phyloP scores from a whole-genome alignment of 1,139 yeast species.

The Pichia inconspicua region DNA sequence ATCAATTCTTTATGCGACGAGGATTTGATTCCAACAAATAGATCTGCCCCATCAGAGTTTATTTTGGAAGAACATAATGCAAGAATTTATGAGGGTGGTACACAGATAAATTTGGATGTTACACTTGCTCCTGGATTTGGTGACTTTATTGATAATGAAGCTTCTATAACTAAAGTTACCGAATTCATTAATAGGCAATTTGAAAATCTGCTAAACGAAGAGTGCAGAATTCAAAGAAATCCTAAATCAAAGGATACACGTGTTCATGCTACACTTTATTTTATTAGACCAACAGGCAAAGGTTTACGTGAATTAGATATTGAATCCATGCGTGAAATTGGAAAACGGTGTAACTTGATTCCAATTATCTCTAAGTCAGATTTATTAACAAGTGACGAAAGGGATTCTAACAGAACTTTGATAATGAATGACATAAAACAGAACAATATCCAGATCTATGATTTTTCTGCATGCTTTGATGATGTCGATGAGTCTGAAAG shows the following conservation, averaged over 20 bases:
- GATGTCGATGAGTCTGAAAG: constrained; percentile 10
- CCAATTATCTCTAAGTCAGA: constrained; percentile 94
- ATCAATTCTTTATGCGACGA: constrained; percentile 51
- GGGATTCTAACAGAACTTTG: constrained; percentile 56
- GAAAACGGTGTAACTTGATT: constrained; percentile 84
- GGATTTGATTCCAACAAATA: constrained; percentile 21
- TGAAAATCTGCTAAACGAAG: constrained; percentile 36
- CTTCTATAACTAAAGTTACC: constrained; percentile 16
- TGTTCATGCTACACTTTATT: constrained; percentile 87
- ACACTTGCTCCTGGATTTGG: constrained; percentile 42
- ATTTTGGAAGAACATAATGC: constrained; percentile 22
- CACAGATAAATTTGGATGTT: constrained; percentile 36
- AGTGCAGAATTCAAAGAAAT: constrained; percentile 37
- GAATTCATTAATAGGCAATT: constrained; percentile 36
- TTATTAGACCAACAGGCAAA: constrained; percentile 78
- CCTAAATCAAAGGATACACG: constrained; percentile 54
- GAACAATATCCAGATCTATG: constrained; percentile 77
- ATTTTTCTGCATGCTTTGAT: constrained; percentile 42
- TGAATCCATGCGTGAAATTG: constrained; percentile 68
- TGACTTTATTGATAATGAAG: constrained; percentile 30
- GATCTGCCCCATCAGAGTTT: constrained; percentile 21
- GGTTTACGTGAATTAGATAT: constrained; percentile 78
- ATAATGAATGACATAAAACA: constrained; percentile 66
- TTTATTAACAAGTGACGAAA: constrained; percentile 75
- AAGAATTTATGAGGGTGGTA: constrained; percentile 32